phyloP scores from a whole-genome alignment of 192 early-diverging fungal species.

The Rhizoclosmatium globosum region DNA sequence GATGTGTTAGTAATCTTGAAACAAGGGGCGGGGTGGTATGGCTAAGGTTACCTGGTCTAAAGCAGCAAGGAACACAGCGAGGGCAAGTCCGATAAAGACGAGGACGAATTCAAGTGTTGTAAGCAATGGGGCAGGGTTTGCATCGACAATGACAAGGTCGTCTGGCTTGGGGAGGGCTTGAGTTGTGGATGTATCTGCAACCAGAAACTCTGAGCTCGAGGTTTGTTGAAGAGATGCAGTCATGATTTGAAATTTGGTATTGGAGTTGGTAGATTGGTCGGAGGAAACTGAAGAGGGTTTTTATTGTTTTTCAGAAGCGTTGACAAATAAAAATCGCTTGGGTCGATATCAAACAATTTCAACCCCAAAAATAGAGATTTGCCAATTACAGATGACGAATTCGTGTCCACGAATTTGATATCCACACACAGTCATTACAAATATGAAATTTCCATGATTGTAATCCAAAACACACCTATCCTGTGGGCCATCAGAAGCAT shows the following conservation, averaged over 20 bases:
- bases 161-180: too few species aligned
- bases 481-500: neutral
- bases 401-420: neutral
- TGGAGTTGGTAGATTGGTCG: neutral
- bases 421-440: too few species aligned
- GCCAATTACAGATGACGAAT: too few species aligned
- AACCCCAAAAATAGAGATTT: too few species aligned
- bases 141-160: neutral
- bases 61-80: constrained; percentile 51
- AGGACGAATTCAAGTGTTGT: constrained; percentile 23
- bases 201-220: too few species aligned
- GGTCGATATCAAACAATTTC: too few species aligned
- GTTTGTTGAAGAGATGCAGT: too few species aligned
- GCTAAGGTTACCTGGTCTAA: constrained; percentile 44
- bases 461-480: too few species aligned
- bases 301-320: neutral
- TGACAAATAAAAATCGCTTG: too few species aligned
- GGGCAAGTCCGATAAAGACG: constrained; percentile 43
- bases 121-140: constrained; percentile 7
- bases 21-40: neutral
- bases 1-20: neutral
- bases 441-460: neutral
- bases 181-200: too few species aligned
- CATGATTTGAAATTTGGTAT: neutral
- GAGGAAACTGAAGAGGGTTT: neutral